Evolutionary conservation across 2,329 filamentous ascomycete genomes (phyloP), one percentile per base, ranked within the genome.

Genomic region (Taxawa tesnikishii): DNA sequence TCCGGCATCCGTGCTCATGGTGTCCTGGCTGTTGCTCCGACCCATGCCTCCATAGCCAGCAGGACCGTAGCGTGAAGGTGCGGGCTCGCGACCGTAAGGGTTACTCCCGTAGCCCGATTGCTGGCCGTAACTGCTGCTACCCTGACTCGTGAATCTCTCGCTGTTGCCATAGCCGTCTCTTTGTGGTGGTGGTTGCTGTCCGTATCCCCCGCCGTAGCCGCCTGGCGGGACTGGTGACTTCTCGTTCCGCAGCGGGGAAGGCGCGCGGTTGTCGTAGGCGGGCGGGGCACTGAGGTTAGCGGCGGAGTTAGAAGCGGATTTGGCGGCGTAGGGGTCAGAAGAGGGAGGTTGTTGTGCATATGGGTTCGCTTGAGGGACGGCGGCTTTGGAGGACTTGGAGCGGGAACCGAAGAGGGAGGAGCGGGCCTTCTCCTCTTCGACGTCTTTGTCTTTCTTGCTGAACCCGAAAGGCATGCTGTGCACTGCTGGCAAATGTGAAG

Each of bases 31-130:
- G 39, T 62, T 58, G 29, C 52, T 44, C 28, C 60, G 55, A 28
- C 69, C 70, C 34, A 73, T 49, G n/a, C 68, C 68, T 38, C 68
- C 68, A 41, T 73, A 73, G 31, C 68, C 67, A 39, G 65, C 63
- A 38, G 58, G 43, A 26, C 62, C 58, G 42, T 62, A 63, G 33
- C 61, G 62, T n/a, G 62, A 17, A 8, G 29, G 19, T 11, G 44
- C 34, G 10, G 28, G 15, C 45, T 25, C 50, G 37, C 36, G 50
- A 26, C 70, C 70, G 37, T 67, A 74, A 37, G 64, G 62, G 43
- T 73, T 61, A 31, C 51, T 56, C 15, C 65, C 67, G 43, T 70
- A 70, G 14, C 64, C 65, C 19, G 55, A 51, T 37, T 62, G 57
- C 37, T 62, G 61, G 6, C 47, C 52, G 27, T 56, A 55, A n/a